Conservation (phyloP, 129 eudicot species). For the Saposhnikovia divaricata region DNA sequence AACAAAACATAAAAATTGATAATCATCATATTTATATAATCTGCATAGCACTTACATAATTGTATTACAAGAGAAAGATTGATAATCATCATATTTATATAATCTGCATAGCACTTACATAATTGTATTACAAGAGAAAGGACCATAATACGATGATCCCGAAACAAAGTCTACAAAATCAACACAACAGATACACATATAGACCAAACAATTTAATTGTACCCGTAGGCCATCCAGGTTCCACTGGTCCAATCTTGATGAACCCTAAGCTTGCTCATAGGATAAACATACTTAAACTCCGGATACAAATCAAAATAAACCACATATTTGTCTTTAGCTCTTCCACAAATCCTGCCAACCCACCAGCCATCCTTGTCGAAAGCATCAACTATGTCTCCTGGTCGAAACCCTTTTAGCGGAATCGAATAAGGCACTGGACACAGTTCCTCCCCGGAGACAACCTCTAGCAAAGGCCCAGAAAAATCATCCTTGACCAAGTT, state of each 20-base stretch:
- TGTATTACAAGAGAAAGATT: too few species aligned
- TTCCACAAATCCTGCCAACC: background rate
- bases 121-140: too few species aligned
- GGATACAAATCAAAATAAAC: background rate
- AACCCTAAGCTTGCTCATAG: background rate
- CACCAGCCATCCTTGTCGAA: background rate
- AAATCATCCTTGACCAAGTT: background rate
- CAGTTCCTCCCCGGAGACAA: background rate
- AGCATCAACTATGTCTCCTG: background rate
- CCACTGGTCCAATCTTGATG: background rate
- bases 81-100: too few species aligned
- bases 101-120: too few species aligned
- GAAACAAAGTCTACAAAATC: background rate
- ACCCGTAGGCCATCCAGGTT: background rate
- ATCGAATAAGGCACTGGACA: background rate
- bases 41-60: too few species aligned
- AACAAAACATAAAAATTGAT: too few species aligned
- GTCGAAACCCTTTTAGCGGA: background rate
- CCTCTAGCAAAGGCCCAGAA: background rate
- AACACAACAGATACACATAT: background rate
- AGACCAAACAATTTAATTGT: background rate
- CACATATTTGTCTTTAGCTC: background rate
- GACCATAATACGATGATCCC: too few species aligned
- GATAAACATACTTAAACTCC: background rate
- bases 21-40: too few species aligned